Evolutionary conservation across 192 early-diverging fungal genomes (phyloP).

Genomic region (Entomortierella chlamydospora): DNA sequence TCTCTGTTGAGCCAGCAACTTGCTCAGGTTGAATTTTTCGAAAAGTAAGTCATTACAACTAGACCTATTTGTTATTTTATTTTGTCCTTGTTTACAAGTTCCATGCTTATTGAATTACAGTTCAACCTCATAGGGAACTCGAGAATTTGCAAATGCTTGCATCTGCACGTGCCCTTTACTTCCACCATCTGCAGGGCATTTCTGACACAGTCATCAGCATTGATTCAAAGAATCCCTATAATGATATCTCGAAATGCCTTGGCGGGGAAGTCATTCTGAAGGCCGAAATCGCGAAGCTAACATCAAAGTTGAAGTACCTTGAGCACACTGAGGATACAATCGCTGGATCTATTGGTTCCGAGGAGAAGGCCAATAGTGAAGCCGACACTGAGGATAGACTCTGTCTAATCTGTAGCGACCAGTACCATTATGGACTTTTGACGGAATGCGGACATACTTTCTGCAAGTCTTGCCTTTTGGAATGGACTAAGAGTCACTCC

Average conservation of each 20-base stretch:
- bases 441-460: slow-evolving; percentile 52
- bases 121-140: slow-evolving; percentile 23
- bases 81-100: too few relatives aligned
- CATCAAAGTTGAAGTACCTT: slow-evolving; percentile 22
- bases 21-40: slow-evolving; percentile 3
- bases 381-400: slow-evolving; percentile 8
- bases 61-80: too few relatives aligned
- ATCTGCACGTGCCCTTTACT: slow-evolving; percentile 47
- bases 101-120: too few relatives aligned
- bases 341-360: not conserved
- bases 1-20: slow-evolving; percentile 13
- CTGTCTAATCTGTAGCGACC: slow-evolving; percentile 43
- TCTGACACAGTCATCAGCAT: slow-evolving; percentile 45
- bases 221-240: slow-evolving; percentile 13
- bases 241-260: not conserved
- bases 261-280: slow-evolving; percentile 14
- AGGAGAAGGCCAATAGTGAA: not conserved
- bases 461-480: slow-evolving; percentile 39
- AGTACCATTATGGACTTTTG: slow-evolving; percentile 30
- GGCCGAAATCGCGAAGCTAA: slow-evolving; percentile 12
- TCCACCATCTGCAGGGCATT: slow-evolving; percentile 40
- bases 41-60: too few relatives aligned
- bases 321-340: slow-evolving; percentile 22
- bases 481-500: slow-evolving; percentile 37
- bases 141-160: slow-evolving; percentile 13